These are phyloP conservation scores for Bipolaris gigantea DNA, from an alignment of 2,329 filamentous ascomycete genomes.

Conservation along the genomic window DNA sequence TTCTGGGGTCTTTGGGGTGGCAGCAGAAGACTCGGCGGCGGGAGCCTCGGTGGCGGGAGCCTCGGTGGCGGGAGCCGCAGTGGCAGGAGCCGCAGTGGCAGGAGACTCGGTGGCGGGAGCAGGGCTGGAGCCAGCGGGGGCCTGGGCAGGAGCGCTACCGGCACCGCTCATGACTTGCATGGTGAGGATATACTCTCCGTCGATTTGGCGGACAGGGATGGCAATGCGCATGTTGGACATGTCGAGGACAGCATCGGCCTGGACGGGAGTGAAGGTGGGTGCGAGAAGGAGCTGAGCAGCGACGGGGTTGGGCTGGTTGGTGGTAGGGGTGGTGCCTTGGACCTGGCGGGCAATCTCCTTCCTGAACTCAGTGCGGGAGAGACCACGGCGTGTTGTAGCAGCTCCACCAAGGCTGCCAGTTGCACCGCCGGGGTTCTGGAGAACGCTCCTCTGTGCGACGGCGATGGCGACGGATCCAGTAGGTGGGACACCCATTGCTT, in stretches of 20 bases:
- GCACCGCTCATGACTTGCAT: slow-evolving; percentile 31
- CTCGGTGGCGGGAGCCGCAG: neutral
- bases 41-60: slow-evolving; percentile 6
- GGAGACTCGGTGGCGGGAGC: neutral
- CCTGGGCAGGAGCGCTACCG: slow-evolving; percentile 11
- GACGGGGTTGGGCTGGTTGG: slow-evolving; percentile 36
- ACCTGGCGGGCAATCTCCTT: slow-evolving; percentile 28
- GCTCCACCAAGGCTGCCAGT: slow-evolving; percentile 34
- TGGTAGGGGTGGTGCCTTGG: slow-evolving; percentile 32
- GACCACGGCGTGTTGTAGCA: slow-evolving; percentile 23
- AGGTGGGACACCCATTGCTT: slow-evolving; percentile 34
- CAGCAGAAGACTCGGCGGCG: neutral
- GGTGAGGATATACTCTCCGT: slow-evolving; percentile 44
- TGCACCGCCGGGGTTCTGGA: slow-evolving; percentile 43
- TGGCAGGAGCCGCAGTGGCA: neutral
- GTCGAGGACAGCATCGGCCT: slow-evolving; percentile 40
- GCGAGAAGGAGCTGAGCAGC: slow-evolving; percentile 39
- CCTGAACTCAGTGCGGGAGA: slow-evolving; percentile 30
- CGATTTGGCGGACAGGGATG: slow-evolving; percentile 39
- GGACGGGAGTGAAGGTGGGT: slow-evolving; percentile 43
- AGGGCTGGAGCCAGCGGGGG: neutral
- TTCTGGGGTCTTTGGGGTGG: neutral
- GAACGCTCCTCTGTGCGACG: slow-evolving; percentile 43
- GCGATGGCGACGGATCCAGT: slow-evolving; percentile 38
- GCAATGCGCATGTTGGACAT: slow-evolving; percentile 43